Percentiles rank a stretch among this genome's conserved stretches.
phyloP scores from a whole-genome alignment of 805 yeast genomes.

The Candida awuae region DNA sequence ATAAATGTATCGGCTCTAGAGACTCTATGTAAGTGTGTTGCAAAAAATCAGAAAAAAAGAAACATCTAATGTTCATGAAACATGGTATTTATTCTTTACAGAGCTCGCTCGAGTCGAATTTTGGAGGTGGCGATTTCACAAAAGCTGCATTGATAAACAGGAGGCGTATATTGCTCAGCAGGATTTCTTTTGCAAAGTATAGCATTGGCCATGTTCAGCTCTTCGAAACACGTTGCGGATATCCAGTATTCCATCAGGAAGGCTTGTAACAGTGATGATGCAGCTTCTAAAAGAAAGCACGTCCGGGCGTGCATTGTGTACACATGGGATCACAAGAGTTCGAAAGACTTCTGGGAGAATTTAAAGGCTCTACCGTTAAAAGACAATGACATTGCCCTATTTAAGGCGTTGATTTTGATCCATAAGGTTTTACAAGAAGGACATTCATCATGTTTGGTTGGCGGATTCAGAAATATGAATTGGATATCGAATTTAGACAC shows the following conservation, averaged over 20 bases:
- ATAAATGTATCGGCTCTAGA: constrained; percentile 22
- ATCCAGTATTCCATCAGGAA: constrained; percentile 53
- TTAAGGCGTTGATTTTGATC: constrained; percentile 75
- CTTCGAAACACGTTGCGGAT: constrained; percentile 31
- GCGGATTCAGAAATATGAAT: constrained; percentile 68
- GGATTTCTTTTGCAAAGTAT: too few species aligned
- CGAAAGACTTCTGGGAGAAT: constrained; percentile 78
- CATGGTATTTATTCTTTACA: too few species aligned
- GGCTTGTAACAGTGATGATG: constrained; percentile 79
- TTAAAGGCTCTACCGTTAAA: constrained; percentile 74
- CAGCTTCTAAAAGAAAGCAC: constrained; percentile 93
- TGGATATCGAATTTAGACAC: constrained; percentile 73
- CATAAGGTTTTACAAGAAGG: constrained; percentile 97
- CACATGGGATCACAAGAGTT: constrained; percentile 91
- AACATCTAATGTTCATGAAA: too few species aligned
- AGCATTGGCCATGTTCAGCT: constrained; percentile 16
- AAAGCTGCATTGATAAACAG: too few species aligned
- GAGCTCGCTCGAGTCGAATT: too few species aligned
- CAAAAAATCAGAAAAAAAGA: background rate
- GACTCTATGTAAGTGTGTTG: too few species aligned
- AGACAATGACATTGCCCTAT: constrained; percentile 73
- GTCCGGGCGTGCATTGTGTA: constrained; percentile 92
- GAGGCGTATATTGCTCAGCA: too few species aligned
- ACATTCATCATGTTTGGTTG: constrained; percentile 76
- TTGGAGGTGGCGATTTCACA: too few species aligned